Conservation (phyloP, 1,284 basidiomycete species). For the Coniophora puteana region DNA sequence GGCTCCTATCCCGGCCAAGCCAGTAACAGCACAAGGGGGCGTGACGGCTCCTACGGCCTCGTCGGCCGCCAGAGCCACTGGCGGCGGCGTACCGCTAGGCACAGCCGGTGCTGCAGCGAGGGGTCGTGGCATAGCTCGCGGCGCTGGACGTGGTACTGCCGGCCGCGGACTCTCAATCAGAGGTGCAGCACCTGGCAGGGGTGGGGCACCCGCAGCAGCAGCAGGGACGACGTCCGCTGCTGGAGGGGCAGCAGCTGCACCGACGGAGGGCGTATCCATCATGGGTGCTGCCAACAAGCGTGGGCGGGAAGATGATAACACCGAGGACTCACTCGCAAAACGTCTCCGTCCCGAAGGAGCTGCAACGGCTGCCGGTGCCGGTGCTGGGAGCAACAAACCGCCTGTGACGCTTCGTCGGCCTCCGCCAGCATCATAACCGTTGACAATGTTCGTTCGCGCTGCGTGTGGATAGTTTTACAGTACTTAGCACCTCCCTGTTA, state of each 20-base stretch:
- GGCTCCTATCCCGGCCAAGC: constrained; percentile 4
- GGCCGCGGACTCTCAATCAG: constrained; percentile 33
- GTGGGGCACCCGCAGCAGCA: constrained; percentile 28
- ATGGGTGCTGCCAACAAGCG: constrained; percentile 68
- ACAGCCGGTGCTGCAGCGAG: constrained; percentile 16
- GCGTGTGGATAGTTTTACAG: too few relatives aligned
- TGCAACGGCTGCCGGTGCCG: constrained; percentile 26
- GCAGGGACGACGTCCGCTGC: constrained; percentile 18
- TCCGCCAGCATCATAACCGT: constrained; percentile 14
- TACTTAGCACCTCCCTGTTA: not conserved
- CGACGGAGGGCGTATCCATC: constrained; percentile 47
- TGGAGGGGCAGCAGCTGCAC: too few relatives aligned
- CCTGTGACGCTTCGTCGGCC: constrained; percentile 32
- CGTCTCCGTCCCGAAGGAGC: constrained; percentile 68
- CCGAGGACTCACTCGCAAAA: constrained; percentile 65
- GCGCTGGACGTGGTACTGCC: constrained; percentile 30
- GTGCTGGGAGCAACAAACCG: constrained; percentile 19
- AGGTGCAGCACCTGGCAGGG: constrained; percentile 38
- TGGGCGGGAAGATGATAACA: constrained; percentile 51
- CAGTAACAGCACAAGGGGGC: constrained; percentile 4
- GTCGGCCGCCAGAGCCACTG: constrained; percentile 11
- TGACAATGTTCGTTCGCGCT: too few relatives aligned
- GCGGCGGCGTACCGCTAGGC: constrained; percentile 24
- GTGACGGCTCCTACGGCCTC: constrained; percentile 16
- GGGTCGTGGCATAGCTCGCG: constrained; percentile 30